These are phyloP conservation scores for Gilbertella persicaria DNA, from an alignment of 371 early-diverging fungal genomes.

Conservation along the genomic window DNA sequence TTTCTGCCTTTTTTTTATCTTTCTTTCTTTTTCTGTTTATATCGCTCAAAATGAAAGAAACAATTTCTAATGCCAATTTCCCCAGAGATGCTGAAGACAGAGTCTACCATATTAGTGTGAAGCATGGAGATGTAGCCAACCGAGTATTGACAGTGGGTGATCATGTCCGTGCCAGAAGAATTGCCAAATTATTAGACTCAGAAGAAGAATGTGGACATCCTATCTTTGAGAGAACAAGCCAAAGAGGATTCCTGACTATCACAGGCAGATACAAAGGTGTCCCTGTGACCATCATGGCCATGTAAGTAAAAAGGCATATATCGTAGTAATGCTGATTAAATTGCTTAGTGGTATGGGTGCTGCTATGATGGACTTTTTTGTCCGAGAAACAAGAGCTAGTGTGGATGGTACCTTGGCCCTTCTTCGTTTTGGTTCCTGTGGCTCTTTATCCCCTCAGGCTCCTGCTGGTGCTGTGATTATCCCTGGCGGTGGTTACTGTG, in stretches of 20 bases:
- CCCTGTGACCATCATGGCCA: constrained; percentile 87
- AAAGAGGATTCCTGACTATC: constrained; percentile 89
- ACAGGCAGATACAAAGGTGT: constrained; percentile 85
- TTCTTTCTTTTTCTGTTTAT: neutral
- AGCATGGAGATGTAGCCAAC: constrained; percentile 85
- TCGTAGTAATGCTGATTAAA: constrained; percentile 1
- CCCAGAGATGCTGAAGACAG: constrained; percentile 79
- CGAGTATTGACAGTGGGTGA: constrained; percentile 95
- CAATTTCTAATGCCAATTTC: constrained; percentile 79
- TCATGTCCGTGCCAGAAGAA: constrained; percentile 70
- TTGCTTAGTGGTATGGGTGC: constrained; percentile 67
- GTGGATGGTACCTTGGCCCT: constrained; percentile 83
- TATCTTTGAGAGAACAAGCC: constrained; percentile 63
- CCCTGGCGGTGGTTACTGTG: constrained; percentile 70
- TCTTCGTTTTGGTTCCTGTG: constrained; percentile 91
- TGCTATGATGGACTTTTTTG: constrained; percentile 93
- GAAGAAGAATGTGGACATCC: constrained; percentile 54
- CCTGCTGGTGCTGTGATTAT: constrained; percentile 76
- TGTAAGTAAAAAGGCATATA: constrained; percentile 41
- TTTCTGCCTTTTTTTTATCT: neutral
- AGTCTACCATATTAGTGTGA: constrained; percentile 88
- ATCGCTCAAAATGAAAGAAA: constrained; percentile 32
- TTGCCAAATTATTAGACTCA: constrained; percentile 66
- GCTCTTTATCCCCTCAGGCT: constrained; percentile 66
- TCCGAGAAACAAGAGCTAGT: constrained; percentile 88